A percentile compares a stretch with the other conserved stretches of the same genome.
Conservation (phyloP, 1,284 basidiomycete species). For the Ustilago tritici region DNA sequence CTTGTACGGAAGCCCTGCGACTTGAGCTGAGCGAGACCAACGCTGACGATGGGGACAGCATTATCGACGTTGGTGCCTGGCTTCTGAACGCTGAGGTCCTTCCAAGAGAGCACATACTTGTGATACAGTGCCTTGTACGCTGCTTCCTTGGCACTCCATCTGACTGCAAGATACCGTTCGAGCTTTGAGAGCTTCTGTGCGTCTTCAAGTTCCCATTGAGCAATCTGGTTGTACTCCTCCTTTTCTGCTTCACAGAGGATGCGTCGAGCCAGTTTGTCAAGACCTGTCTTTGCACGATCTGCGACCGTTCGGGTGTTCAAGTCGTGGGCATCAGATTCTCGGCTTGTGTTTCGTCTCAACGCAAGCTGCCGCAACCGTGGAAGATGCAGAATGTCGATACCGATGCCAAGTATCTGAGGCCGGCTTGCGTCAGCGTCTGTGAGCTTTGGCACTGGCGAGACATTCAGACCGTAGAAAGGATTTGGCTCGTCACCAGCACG, state of each 20-base stretch:
- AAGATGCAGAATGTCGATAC: constrained; percentile 60
- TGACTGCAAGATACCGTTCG: constrained; percentile 28
- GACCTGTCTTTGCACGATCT: neutral
- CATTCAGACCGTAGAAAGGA: constrained; percentile 62
- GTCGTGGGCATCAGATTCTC: neutral
- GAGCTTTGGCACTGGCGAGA: constrained; percentile 19
- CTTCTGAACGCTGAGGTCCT: constrained; percentile 74
- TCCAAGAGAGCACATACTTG: constrained; percentile 77
- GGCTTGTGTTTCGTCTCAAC: constrained; percentile 10
- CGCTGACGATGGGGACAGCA: neutral
- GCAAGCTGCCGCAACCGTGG: constrained; percentile 52
- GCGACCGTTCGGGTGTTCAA: neutral
- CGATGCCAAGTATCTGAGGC: constrained; percentile 58
- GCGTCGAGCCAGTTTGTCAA: constrained; percentile 47
- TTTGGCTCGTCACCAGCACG: constrained; percentile 68
- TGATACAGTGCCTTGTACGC: constrained; percentile 88
- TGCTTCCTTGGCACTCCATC: constrained; percentile 80
- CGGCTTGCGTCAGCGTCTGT: neutral
- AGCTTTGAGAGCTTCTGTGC: constrained; percentile 8
- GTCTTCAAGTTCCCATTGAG: constrained; percentile 10
- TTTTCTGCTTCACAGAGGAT: constrained; percentile 28
- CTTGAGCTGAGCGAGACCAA: constrained; percentile 23
- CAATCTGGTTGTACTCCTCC: constrained; percentile 13
- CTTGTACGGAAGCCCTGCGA: constrained; percentile 22
- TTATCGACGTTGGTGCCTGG: neutral